These are phyloP conservation scores for Hepatocystis sp. DNA, from an alignment of 169 alveolate species.

Conservation along the genomic window DNA sequence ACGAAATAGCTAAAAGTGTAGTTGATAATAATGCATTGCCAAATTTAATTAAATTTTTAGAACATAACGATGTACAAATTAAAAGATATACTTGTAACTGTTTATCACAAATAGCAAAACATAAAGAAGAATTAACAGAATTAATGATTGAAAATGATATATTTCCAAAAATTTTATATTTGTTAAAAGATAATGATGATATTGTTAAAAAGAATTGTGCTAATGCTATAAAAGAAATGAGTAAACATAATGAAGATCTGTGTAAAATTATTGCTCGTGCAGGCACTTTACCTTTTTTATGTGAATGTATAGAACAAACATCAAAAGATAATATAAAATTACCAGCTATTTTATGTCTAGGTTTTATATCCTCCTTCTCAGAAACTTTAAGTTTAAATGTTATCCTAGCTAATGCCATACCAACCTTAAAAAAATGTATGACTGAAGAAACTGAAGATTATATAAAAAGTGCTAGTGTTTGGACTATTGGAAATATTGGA, in stretches of 20 bases:
- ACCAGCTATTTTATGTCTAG: slow-evolving; percentile 64
- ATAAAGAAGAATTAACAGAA: slow-evolving; percentile 65
- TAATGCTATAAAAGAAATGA: slow-evolving; percentile 64
- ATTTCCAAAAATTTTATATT: slow-evolving; percentile 45
- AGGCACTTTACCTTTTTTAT: slow-evolving; percentile 59
- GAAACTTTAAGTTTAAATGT: slow-evolving; percentile 62
- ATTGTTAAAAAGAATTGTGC: slow-evolving; percentile 66
- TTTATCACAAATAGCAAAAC: slow-evolving; percentile 63
- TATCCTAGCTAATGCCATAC: slow-evolving; percentile 39
- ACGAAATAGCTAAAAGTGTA: slow-evolving; percentile 48
- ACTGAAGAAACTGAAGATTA: slow-evolving; percentile 50
- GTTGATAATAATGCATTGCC: slow-evolving; percentile 64
- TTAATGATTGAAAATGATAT: slow-evolving; percentile 55
- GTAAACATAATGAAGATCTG: slow-evolving; percentile 71
- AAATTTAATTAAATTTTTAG: slow-evolving; percentile 42
- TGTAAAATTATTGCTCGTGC: slow-evolving; percentile 68
- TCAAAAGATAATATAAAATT: slow-evolving; percentile 31
- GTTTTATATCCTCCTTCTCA: slow-evolving; percentile 63
- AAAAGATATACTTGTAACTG: slow-evolving; percentile 56
- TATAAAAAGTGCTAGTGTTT: slow-evolving; percentile 49
- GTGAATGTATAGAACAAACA: slow-evolving; percentile 47
- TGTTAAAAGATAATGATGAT: slow-evolving; percentile 71
- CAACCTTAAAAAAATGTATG: slow-evolving; percentile 46
- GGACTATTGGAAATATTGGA: slow-evolving; percentile 64
- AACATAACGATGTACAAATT: slow-evolving; percentile 36